Conservation (phyloP, 2,329 filamentous ascomycete genomes). For the Paramyrothecium sp. region DNA sequence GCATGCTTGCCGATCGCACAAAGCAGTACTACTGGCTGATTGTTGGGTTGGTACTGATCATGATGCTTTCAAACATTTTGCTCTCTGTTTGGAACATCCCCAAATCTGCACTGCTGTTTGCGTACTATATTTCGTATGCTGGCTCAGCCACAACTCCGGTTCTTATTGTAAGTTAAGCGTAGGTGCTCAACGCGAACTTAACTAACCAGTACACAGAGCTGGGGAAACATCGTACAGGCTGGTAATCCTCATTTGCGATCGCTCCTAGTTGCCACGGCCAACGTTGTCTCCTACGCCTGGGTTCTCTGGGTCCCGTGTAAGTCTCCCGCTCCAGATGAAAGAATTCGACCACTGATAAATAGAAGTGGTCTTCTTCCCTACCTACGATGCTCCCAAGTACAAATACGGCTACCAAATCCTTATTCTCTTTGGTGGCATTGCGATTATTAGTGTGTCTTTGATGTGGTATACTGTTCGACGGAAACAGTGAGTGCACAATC, state of each 20-base stretch:
- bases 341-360: no score
- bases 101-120: background rate
- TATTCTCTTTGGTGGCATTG: conserved; percentile 28
- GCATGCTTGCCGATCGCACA: background rate
- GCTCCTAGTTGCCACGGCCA: background rate
- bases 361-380: conserved; percentile 23
- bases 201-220: background rate
- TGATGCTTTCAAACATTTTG: background rate
- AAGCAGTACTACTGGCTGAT: background rate
- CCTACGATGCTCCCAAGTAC: conserved; percentile 30
- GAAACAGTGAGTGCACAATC: background rate
- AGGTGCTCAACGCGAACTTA: background rate
- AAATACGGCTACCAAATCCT: conserved; percentile 30
- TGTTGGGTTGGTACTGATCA: background rate
- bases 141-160: background rate
- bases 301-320: background rate
- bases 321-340: background rate
- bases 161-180: background rate
- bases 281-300: background rate
- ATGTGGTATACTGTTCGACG: background rate
- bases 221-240: background rate
- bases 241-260: background rate
- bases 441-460: conserved; percentile 11
- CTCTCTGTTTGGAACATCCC: background rate
- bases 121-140: conserved; percentile 1